Evolutionary conservation across 1,284 basidiomycete species (phyloP), one percentile per base, ranked within the genome.

Genomic region (Lignosus rhinocerotis): DNA sequence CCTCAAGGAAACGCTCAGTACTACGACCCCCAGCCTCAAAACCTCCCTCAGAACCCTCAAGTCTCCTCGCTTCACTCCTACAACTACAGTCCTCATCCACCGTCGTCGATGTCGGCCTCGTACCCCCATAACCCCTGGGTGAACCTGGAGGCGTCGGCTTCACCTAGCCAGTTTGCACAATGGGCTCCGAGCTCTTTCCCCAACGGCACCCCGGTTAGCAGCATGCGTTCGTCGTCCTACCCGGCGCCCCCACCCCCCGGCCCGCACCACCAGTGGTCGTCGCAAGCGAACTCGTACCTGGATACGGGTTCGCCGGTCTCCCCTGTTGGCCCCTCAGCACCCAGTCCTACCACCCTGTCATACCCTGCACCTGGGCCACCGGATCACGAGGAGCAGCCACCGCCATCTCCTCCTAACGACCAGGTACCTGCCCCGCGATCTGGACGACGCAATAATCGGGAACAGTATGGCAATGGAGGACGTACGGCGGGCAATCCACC

Each of bases 391-490:
- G 62, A 63, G 16, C 51, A 50, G 32, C 44, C 63, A 11, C 64
- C 71, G 11, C 69, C 71, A 30, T 70, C 65, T 14, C 72, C 69
- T 21, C 61, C 70, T 19, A 61, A 68, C 42, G 85, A 88, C 62
- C 65, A 79, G 10, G 86, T 90, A 0, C 88, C 88, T 8, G 85
- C 87, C 33, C 80, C 88, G 14, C 76, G 85, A 61, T 79, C 85
- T 16, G 78, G 83, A 60, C 79, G 86, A 56, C 78, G 87, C 57
- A 71, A 74, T 39, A 66, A 66, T 30, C 59, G 71, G 57, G 74
- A 75, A 21, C 66, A 68, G 36, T 69, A 71, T 43, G 63, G 65
- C 31, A 70, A 63, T 19, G 70, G 72, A 25, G 70, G 71, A 55
- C 69, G 74, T 51, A 69, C 72, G 45, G 65, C 69, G 11, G 81